A percentile compares a stretch with the other conserved stretches of the same genome.
These are phyloP conservation scores for Chlorokybus atmophyticus DNA, from an alignment of 139 green algal genomes.

Conservation along the genomic window DNA sequence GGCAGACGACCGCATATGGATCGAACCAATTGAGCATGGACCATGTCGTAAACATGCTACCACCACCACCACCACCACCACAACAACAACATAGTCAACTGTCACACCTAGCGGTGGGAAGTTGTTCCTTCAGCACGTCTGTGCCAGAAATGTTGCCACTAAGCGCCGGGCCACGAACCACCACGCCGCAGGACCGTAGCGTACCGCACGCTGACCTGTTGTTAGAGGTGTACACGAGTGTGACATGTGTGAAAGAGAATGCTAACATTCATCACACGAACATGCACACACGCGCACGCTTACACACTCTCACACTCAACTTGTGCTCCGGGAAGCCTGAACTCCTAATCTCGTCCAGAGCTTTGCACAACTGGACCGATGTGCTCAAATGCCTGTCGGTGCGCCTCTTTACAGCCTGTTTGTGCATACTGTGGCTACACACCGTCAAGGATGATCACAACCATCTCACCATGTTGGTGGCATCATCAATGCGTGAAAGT, in stretches of 20 bases:
- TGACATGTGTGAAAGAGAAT: too few relatives aligned
- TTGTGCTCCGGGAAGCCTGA: slow-evolving; percentile 57
- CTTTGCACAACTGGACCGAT: slow-evolving; percentile 66
- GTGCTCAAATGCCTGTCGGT: slow-evolving; percentile 73
- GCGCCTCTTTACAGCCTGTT: slow-evolving; percentile 44
- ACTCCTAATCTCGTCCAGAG: slow-evolving; percentile 45
- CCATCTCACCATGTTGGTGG: slow-evolving; percentile 20
- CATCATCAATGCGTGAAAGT: slow-evolving; percentile 72
- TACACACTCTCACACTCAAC: too few relatives aligned
- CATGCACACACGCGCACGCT: too few relatives aligned
- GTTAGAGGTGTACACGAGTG: too few relatives aligned
- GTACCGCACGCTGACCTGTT: slow-evolving; percentile 42
- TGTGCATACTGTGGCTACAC: too few relatives aligned
- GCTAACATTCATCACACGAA: too few relatives aligned
- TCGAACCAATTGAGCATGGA: too few relatives aligned
- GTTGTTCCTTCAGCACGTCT: slow-evolving; percentile 83
- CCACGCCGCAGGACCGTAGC: slow-evolving; percentile 89
- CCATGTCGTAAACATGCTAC: too few relatives aligned
- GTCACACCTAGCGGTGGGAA: too few relatives aligned
- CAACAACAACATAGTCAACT: too few relatives aligned
- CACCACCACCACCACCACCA: too few relatives aligned
- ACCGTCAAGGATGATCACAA: not conserved
- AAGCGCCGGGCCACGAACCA: slow-evolving; percentile 59
- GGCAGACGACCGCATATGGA: too few relatives aligned
- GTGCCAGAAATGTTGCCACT: slow-evolving; percentile 65